Percentiles rank a stretch among this genome's conserved stretches.
These are phyloP conservation scores for Apiospora pterosperma DNA, from an alignment of 2,329 filamentous ascomycete genomes.

Conservation along the genomic window DNA sequence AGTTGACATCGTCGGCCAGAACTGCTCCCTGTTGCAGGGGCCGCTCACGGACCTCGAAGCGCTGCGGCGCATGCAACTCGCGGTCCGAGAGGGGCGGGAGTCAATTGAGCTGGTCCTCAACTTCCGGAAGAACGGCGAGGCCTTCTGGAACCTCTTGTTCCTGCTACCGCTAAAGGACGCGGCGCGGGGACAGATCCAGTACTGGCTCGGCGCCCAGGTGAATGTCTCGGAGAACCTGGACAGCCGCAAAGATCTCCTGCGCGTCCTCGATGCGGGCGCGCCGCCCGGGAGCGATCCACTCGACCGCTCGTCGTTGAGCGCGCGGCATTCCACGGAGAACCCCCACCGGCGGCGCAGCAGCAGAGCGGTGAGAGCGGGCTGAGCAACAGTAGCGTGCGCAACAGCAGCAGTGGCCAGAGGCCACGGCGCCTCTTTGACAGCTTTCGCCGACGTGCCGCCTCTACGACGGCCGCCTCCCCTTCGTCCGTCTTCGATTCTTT, in stretches of 20 bases:
- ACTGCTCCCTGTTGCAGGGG: conserved; percentile 49
- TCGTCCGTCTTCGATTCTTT: conserved; percentile 4
- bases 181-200: conserved; percentile 40
- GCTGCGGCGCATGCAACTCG: conserved; percentile 33
- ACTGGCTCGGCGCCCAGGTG: conserved; percentile 55
- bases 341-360: background rate
- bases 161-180: conserved; percentile 48
- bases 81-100: conserved; percentile 21
- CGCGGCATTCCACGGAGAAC: conserved; percentile 7
- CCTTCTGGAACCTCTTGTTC: conserved; percentile 57
- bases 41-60: conserved; percentile 39
- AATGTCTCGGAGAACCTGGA: conserved; percentile 54
- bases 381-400: background rate
- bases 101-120: conserved; percentile 49
- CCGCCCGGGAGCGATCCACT: conserved; percentile 29
- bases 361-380: background rate
- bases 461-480: background rate
- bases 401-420: background rate
- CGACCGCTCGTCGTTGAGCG: conserved; percentile 14
- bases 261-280: conserved; percentile 40
- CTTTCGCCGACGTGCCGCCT: conserved; percentile 4
- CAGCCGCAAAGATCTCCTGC: conserved; percentile 46
- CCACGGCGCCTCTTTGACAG: conserved; percentile 5
- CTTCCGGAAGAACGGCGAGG: conserved; percentile 46
- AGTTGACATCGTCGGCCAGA: conserved; percentile 44